phyloP scores from a whole-genome alignment of 768 basidiomycete genomes.

The Hericium coralloides region DNA sequence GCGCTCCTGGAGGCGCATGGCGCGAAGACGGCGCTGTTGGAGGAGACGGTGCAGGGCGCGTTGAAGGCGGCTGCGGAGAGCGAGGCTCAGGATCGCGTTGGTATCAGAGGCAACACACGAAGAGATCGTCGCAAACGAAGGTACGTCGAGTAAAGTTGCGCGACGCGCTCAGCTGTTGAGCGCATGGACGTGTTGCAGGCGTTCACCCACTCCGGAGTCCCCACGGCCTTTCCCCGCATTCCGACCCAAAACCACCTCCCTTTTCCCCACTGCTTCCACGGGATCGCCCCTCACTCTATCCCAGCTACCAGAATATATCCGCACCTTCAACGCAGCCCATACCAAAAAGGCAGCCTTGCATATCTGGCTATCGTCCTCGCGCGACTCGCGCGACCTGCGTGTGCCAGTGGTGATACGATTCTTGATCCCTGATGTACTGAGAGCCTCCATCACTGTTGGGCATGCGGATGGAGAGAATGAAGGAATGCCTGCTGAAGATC shows the following conservation, averaged over 20 bases:
- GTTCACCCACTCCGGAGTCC: constrained; percentile 47
- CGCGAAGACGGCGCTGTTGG: constrained; percentile 38
- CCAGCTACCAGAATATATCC: constrained; percentile 45
- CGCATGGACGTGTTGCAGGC: constrained; percentile 21
- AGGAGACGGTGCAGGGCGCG: constrained; percentile 50
- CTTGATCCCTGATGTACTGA: constrained; percentile 55
- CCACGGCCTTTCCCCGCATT: constrained; percentile 47
- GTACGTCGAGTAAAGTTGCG: constrained; percentile 27
- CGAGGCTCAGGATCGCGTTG: constrained; percentile 40
- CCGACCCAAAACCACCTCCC: constrained; percentile 28
- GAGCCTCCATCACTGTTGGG: constrained; percentile 46
- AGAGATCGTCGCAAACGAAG: constrained; percentile 48
- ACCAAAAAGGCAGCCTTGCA: constrained; percentile 31
- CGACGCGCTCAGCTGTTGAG: not conserved
- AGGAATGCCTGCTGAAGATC: constrained; percentile 1
- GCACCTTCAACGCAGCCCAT: constrained; percentile 43
- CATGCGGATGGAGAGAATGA: constrained; percentile 18
- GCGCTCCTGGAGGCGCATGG: constrained; percentile 36
- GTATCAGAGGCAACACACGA: constrained; percentile 35
- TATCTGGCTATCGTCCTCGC: constrained; percentile 40
- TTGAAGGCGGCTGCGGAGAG: constrained; percentile 47
- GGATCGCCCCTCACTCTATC: constrained; percentile 32
- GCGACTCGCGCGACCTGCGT: constrained; percentile 8
- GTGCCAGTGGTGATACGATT: constrained; percentile 44
- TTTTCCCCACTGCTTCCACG: constrained; percentile 37